These are phyloP conservation scores for Pholiota adiposa DNA, from an alignment of 1,284 basidiomycete species.

Conservation along the genomic window DNA sequence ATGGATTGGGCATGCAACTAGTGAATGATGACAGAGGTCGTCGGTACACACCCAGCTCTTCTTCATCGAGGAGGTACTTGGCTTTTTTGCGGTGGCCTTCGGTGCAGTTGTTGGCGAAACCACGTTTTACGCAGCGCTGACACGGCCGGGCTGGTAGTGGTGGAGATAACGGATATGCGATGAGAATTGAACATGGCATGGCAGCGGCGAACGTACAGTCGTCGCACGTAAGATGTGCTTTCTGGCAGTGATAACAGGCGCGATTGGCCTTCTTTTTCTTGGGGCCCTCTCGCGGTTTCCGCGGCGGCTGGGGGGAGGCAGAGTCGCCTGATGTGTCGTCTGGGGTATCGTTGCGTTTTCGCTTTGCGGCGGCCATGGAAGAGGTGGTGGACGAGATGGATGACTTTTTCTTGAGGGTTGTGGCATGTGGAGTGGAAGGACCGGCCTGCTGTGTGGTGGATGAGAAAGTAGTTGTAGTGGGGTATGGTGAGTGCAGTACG, in stretches of 20 bases:
- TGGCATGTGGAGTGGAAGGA: slow-evolving; percentile 32
- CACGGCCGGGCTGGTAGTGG: slow-evolving; percentile 83
- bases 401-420: slow-evolving; percentile 39
- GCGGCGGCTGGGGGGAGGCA: slow-evolving; percentile 40
- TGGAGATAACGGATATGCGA: slow-evolving; percentile 10
- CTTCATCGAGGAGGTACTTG: slow-evolving; percentile 93
- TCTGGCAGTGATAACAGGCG: slow-evolving; percentile 95
- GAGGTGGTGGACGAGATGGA: slow-evolving; percentile 25
- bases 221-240: slow-evolving; percentile 96
- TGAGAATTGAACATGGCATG: slow-evolving; percentile 7
- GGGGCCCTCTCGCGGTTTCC: slow-evolving; percentile 67
- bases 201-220: slow-evolving; percentile 69
- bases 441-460: slow-evolving; percentile 39
- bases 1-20: slow-evolving; percentile 14
- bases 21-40: slow-evolving; percentile 25
- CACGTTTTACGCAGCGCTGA: slow-evolving; percentile 93
- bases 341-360: slow-evolving; percentile 50
- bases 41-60: slow-evolving; percentile 77
- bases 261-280: slow-evolving; percentile 94
- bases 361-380: slow-evolving; percentile 31
- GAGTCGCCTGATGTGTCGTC: slow-evolving; percentile 54
- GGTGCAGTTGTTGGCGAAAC: slow-evolving; percentile 85
- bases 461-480: slow-evolving; percentile 34
- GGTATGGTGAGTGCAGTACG: slow-evolving; percentile 22
- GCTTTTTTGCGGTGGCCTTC: slow-evolving; percentile 98